These are phyloP conservation scores for Cyamopsis tetragonoloba DNA, from an alignment of 306 rosid species.

Conservation along the genomic window DNA sequence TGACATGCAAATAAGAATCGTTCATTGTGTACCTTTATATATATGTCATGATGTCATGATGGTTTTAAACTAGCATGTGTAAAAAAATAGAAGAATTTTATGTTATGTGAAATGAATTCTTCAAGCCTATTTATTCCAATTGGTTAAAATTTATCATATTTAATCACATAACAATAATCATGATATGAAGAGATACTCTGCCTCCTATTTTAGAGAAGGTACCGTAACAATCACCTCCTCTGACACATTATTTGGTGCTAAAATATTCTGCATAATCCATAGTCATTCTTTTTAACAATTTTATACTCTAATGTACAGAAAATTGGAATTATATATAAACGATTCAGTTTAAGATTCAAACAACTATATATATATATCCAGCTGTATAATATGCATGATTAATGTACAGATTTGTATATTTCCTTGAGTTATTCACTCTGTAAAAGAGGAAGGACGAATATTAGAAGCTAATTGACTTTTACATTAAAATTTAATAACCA, in stretches of 20 bases:
- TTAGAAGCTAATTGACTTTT: constrained; percentile 12
- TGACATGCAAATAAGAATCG: neutral
- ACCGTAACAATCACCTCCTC: too few species aligned
- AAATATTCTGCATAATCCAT: neutral
- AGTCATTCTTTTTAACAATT: neutral
- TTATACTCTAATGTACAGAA: neutral
- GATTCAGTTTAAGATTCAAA: neutral
- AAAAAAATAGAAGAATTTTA: too few species aligned
- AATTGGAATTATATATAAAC: neutral
- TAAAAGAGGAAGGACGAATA: neutral
- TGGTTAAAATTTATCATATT: too few species aligned
- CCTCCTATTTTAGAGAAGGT: too few species aligned
- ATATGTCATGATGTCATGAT: too few species aligned
- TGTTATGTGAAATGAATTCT: too few species aligned
- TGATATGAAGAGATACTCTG: too few species aligned
- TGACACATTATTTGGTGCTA: neutral
- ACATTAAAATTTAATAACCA: constrained; percentile 12
- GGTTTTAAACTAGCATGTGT: too few species aligned
- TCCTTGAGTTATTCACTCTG: neutral
- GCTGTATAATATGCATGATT: constrained; percentile 3
- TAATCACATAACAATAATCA: too few species aligned
- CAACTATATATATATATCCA: neutral
- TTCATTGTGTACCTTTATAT: too few species aligned
- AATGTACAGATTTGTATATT: neutral
- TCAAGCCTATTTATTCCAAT: too few species aligned